phyloP scores from a whole-genome alignment of 2,329 filamentous ascomycete genomes.

The Neodidymelliopsis sp. region DNA sequence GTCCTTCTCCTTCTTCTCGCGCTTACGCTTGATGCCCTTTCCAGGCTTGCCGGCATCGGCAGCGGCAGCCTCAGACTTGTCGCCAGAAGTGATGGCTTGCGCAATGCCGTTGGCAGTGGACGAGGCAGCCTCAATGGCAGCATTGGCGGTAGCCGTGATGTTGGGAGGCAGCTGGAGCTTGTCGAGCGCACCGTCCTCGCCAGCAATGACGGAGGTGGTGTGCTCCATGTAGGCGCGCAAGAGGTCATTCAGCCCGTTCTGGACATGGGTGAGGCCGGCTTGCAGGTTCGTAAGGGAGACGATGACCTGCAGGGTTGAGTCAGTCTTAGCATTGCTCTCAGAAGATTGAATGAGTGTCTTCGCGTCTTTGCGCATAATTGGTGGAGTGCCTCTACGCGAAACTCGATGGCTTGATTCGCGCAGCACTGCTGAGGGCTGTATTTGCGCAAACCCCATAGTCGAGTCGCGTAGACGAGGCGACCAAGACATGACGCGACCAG shows the following conservation, averaged over 20 bases:
- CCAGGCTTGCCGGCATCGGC: slow-evolving; percentile 25
- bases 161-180: slow-evolving; percentile 54
- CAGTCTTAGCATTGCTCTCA: slow-evolving; percentile 13
- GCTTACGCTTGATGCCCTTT: slow-evolving; percentile 72
- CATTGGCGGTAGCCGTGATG: slow-evolving; percentile 45
- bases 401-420: background rate
- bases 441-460: slow-evolving; percentile 13
- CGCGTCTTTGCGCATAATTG: slow-evolving; percentile 10
- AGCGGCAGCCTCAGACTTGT: slow-evolving; percentile 17
- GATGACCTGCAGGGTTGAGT: slow-evolving; percentile 65
- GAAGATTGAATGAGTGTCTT: background rate
- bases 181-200: slow-evolving; percentile 46
- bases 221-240: slow-evolving; percentile 87
- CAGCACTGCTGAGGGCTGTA: slow-evolving; percentile 14
- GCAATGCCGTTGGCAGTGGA: slow-evolving; percentile 32
- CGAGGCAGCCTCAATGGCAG: slow-evolving; percentile 38
- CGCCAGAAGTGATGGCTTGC: slow-evolving; percentile 26
- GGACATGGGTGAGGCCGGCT: slow-evolving; percentile 54
- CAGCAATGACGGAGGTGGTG: slow-evolving; percentile 76
- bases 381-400: background rate
- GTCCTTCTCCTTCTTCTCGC: slow-evolving; percentile 78
- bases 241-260: slow-evolving; percentile 74
- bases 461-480: slow-evolving; percentile 39
- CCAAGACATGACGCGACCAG: slow-evolving; percentile 13
- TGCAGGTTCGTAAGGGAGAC: slow-evolving; percentile 81